A percentile compares a stretch with the other conserved stretches of the same genome.
Conservation (phyloP, 345 rosid genomes). For the Hypericum perforatum region DNA sequence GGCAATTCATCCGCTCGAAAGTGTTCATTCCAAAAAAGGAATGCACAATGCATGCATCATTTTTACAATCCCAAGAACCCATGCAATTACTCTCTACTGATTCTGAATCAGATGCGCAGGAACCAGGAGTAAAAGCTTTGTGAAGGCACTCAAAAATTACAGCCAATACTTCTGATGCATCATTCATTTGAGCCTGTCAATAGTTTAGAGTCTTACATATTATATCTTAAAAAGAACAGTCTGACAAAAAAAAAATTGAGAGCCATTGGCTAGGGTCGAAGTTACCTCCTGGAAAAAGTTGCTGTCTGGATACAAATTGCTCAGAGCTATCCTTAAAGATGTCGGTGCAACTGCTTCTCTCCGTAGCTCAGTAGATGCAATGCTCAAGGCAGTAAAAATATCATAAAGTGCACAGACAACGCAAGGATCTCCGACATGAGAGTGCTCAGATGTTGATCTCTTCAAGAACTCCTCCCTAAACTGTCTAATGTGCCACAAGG, state of each 20-base stretch:
- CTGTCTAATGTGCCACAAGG: conserved; percentile 81
- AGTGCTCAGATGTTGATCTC: conserved; percentile 61
- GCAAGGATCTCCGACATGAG: conserved; percentile 93
- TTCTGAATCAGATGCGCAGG: conserved; percentile 48
- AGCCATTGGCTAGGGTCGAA: not conserved
- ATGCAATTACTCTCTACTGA: conserved; percentile 46
- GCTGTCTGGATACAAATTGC: conserved; percentile 85
- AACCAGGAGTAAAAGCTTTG: conserved; percentile 55
- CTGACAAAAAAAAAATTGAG: conserved; percentile 3
- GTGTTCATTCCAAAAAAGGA: conserved; percentile 88
- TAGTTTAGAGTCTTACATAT: conserved; percentile 15
- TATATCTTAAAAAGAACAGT: conserved; percentile 1
- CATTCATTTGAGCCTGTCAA: conserved; percentile 94
- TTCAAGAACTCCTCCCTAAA: conserved; percentile 73
- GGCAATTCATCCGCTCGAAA: conserved; percentile 72
- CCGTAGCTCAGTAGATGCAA: conserved; percentile 41
- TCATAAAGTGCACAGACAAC: conserved; percentile 78
- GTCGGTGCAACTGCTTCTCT: conserved; percentile 85
- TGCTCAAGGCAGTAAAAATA: conserved; percentile 55
- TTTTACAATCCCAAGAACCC: conserved; percentile 80
- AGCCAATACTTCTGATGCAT: conserved; percentile 91
- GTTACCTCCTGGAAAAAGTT: conserved; percentile 89
- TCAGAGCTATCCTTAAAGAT: conserved; percentile 72
- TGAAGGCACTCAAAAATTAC: conserved; percentile 91
- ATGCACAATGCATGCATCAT: conserved; percentile 63